These are phyloP conservation scores for Acanthamoeba rhysodes DNA, from an alignment of 208 protist genomes.

Conservation along the genomic window DNA sequence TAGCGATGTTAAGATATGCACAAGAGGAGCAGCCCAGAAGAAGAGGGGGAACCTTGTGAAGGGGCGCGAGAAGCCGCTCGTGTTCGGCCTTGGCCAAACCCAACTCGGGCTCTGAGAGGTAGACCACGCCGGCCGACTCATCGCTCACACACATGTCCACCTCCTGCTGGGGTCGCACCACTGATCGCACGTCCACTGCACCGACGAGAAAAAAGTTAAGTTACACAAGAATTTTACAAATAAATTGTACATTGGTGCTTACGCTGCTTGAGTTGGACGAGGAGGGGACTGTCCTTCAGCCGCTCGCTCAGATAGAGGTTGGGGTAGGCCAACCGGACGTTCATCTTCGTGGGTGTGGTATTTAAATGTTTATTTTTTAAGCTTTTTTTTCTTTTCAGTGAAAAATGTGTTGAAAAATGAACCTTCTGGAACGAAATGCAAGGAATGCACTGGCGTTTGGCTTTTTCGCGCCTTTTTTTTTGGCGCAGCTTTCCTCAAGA, in stretches of 20 bases:
- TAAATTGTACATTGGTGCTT: background rate
- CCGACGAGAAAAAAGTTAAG: background rate
- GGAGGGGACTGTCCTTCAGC: background rate
- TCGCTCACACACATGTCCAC: slow-evolving; percentile 3
- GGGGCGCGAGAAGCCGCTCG: background rate
- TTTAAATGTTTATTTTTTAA: no score
- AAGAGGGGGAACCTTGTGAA: background rate
- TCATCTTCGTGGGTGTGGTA: background rate
- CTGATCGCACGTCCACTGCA: background rate
- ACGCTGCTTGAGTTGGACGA: background rate
- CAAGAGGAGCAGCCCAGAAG: background rate
- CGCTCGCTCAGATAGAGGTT: background rate
- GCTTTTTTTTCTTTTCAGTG: no score
- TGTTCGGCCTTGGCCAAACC: background rate
- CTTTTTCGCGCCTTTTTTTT: background rate
- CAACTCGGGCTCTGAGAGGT: background rate
- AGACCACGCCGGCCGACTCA: background rate
- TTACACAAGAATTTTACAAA: no score
- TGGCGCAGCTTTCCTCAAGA: background rate
- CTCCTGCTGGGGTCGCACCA: background rate
- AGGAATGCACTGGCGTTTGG: background rate
- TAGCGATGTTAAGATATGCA: background rate
- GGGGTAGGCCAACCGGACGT: slow-evolving; percentile 4
- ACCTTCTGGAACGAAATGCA: background rate
- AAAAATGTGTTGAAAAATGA: no score